Evolutionary conservation across 2,329 filamentous ascomycete genomes (phyloP).

Genomic region (Xylariales sp.): DNA sequence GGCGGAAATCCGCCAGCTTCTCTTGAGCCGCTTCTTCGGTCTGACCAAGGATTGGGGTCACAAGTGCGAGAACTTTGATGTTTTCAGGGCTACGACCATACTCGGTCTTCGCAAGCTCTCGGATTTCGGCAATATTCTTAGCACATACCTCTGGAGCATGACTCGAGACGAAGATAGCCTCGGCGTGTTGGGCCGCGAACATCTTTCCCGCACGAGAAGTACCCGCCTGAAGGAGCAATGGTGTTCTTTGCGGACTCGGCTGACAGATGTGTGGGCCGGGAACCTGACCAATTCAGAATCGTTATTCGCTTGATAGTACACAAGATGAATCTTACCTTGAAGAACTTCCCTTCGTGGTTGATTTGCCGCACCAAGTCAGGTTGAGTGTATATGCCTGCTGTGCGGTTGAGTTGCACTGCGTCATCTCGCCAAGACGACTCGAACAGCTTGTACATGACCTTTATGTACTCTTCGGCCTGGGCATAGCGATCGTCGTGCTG

Average conservation of each 20-base stretch:
- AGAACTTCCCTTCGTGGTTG: constrained; percentile 61
- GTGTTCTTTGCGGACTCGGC: constrained; percentile 63
- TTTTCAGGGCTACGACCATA: constrained; percentile 53
- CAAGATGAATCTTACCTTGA: constrained; percentile 34
- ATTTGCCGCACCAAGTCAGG: constrained; percentile 56
- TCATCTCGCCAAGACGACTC: constrained; percentile 64
- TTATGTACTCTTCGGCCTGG: constrained; percentile 59
- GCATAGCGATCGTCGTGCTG: constrained; percentile 62
- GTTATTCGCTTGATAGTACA: too few species aligned
- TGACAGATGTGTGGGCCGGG: constrained; percentile 63
- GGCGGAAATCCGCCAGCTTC: constrained; percentile 58
- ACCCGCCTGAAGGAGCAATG: constrained; percentile 65
- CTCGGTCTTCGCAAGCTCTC: constrained; percentile 45
- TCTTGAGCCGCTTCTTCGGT: constrained; percentile 62
- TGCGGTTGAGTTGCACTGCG: constrained; percentile 56
- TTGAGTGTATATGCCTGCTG: constrained; percentile 51
- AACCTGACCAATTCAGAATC: constrained; percentile 33
- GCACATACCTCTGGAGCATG: constrained; percentile 59
- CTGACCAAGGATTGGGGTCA: constrained; percentile 59
- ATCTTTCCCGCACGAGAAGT: constrained; percentile 60
- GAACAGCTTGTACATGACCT: constrained; percentile 62
- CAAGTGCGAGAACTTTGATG: constrained; percentile 64
- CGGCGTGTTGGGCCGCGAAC: constrained; percentile 66
- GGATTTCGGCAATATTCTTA: constrained; percentile 58
- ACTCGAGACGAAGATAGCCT: constrained; percentile 65